Percentiles rank a stretch among this genome's conserved stretches.
These are phyloP conservation scores for Venturia nashicola DNA, from an alignment of 2,329 filamentous ascomycete species.

Conservation along the genomic window DNA sequence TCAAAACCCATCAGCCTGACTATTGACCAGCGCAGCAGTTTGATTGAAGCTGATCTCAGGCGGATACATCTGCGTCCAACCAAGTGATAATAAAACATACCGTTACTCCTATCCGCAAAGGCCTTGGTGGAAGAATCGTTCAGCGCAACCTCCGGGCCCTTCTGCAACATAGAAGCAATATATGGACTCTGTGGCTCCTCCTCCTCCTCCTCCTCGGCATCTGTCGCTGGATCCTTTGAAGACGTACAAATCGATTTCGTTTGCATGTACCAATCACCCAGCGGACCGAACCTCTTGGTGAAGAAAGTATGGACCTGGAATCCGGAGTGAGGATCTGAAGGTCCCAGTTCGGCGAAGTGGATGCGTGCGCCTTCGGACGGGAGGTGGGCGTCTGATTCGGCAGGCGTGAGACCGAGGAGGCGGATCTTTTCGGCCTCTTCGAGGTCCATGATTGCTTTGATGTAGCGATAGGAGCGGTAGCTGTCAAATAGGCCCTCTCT, in stretches of 20 bases:
- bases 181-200: not conserved
- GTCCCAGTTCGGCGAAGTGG: slow-evolving; percentile 4
- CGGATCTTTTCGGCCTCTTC: not conserved
- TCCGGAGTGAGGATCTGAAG: not conserved
- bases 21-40: not conserved
- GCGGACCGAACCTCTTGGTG: slow-evolving; percentile 3
- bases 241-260: not conserved
- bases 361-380: slow-evolving; percentile 6
- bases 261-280: slow-evolving; percentile 7
- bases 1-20: not conserved
- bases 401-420: not conserved
- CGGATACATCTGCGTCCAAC: not conserved
- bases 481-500: slow-evolving; percentile 8
- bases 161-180: not conserved
- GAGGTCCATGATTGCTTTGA: slow-evolving; percentile 1
- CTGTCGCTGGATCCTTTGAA: not conserved
- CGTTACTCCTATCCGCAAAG: slow-evolving; percentile 5
- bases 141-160: not conserved
- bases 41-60: not conserved
- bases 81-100: slow-evolving; percentile 7
- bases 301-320: not conserved
- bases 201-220: not conserved
- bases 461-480: slow-evolving; percentile 4
- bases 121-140: not conserved
- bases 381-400: slow-evolving; percentile 1